Percentiles rank a stretch among this genome's conserved stretches.
phyloP scores from a whole-genome alignment of 192 early-diverging fungal species.

The Coemansia sp. region DNA sequence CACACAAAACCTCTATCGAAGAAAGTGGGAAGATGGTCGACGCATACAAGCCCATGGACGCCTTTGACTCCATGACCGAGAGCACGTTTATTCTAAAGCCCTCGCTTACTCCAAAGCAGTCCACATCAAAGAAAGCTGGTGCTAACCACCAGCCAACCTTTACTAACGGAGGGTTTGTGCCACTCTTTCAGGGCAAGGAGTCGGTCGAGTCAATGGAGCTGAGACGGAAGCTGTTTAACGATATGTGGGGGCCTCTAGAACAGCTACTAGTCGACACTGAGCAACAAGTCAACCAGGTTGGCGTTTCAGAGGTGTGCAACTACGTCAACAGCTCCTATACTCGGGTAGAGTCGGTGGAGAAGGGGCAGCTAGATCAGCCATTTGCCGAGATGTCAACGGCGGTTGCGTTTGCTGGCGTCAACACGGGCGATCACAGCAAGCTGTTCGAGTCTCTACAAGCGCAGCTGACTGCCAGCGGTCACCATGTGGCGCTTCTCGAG shows the following conservation, averaged over 20 bases:
- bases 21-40: conserved; percentile 26
- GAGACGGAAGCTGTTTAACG: conserved; percentile 56
- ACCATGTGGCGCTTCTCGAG: conserved; percentile 67
- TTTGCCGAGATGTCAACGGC: conserved; percentile 73
- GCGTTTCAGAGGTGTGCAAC: conserved; percentile 58
- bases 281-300: conserved; percentile 61
- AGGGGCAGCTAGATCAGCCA: conserved; percentile 56
- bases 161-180: conserved; percentile 62
- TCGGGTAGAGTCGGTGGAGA: conserved; percentile 27
- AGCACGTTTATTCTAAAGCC: conserved; percentile 57
- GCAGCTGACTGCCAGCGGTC: conserved; percentile 28
- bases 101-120: conserved; percentile 1
- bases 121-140: neutral
- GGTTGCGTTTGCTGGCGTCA: conserved; percentile 72
- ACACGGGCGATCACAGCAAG: conserved; percentile 75
- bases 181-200: conserved; percentile 63
- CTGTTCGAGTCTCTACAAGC: conserved; percentile 69
- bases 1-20: too few species aligned
- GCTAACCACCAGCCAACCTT: conserved; percentile 13
- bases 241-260: conserved; percentile 60
- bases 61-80: conserved; percentile 57
- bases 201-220: conserved; percentile 54
- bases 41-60: conserved; percentile 46
- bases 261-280: conserved; percentile 35
- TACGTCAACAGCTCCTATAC: conserved; percentile 66